phyloP scores from a whole-genome alignment of 768 basidiomycete species.

The Suillus americanus region DNA sequence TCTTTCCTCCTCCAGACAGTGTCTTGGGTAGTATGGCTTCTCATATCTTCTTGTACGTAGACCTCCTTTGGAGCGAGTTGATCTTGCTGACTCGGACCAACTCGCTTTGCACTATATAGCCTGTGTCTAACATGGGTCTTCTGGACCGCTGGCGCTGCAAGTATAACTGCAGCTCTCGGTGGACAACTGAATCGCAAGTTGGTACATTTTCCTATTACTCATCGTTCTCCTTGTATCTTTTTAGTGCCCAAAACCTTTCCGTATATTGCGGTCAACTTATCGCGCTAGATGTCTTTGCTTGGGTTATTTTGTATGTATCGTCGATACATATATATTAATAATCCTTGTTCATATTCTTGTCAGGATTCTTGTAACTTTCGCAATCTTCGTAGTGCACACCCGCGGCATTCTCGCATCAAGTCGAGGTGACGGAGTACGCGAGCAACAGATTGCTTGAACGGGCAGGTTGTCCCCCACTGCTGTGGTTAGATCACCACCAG shows the following conservation, averaged over 20 bases:
- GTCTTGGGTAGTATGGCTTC: slow-evolving; percentile 59
- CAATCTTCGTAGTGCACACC: slow-evolving; percentile 55
- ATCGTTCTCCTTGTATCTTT: neutral
- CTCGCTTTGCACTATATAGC: slow-evolving; percentile 35
- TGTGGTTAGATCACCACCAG: neutral
- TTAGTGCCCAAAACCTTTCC: slow-evolving; percentile 42
- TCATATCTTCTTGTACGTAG: slow-evolving; percentile 62
- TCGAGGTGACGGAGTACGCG: slow-evolving; percentile 59
- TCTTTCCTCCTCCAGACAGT: slow-evolving; percentile 48
- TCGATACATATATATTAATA: neutral
- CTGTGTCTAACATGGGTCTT: slow-evolving; percentile 73
- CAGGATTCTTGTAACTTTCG: slow-evolving; percentile 67
- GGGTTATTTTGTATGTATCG: slow-evolving; percentile 64
- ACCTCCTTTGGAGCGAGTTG: slow-evolving; percentile 1
- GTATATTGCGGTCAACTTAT: slow-evolving; percentile 76
- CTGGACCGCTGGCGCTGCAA: slow-evolving; percentile 73
- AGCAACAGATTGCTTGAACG: neutral
- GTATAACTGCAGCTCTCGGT: slow-evolving; percentile 64
- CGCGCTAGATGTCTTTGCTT: slow-evolving; percentile 72
- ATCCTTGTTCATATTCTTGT: neutral
- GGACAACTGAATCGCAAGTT: slow-evolving; percentile 72
- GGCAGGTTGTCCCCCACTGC: neutral
- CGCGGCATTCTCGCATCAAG: slow-evolving; percentile 59
- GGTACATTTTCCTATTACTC: slow-evolving; percentile 19
- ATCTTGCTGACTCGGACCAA: neutral